Conservation (phyloP, 768 basidiomycete genomes). For the Crucibulum laeve region DNA sequence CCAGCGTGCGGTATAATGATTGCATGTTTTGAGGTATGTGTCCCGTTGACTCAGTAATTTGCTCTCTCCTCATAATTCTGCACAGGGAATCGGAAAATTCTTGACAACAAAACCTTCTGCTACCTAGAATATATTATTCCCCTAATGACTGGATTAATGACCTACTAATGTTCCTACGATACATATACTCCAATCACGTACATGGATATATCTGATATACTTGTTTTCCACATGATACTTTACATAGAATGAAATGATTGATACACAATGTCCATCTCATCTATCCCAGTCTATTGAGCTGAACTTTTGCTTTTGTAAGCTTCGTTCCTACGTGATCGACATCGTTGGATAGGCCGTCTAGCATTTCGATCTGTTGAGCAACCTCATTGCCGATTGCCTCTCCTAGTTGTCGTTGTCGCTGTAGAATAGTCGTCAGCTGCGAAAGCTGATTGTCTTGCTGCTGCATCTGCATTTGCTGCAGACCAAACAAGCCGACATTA, state of each 20-base stretch:
- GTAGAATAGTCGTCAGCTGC: conserved; percentile 75
- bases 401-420: conserved; percentile 82
- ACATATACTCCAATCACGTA: neutral
- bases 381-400: conserved; percentile 84
- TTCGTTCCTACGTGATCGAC: conserved; percentile 79
- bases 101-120: conserved; percentile 32
- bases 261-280: neutral
- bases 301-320: conserved; percentile 73
- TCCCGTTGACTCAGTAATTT: neutral
- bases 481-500: conserved; percentile 69
- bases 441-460: conserved; percentile 83
- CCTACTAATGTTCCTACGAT: neutral
- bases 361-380: conserved; percentile 74
- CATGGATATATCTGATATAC: conserved; percentile 10
- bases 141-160: neutral
- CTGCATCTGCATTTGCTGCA: conserved; percentile 79
- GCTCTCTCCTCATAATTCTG: conserved; percentile 6
- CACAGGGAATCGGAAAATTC: conserved; percentile 56
- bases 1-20: conserved; percentile 99
- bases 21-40: conserved; percentile 82
- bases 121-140: conserved; percentile 19
- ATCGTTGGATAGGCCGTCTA: conserved; percentile 74
- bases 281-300: conserved; percentile 75
- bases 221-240: conserved; percentile 1
- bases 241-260: conserved; percentile 5